Evolutionary conservation across 148 eudicot species (phyloP), one percentile per base, ranked within the genome.

Genomic region (Persicaria maculosa): DNA sequence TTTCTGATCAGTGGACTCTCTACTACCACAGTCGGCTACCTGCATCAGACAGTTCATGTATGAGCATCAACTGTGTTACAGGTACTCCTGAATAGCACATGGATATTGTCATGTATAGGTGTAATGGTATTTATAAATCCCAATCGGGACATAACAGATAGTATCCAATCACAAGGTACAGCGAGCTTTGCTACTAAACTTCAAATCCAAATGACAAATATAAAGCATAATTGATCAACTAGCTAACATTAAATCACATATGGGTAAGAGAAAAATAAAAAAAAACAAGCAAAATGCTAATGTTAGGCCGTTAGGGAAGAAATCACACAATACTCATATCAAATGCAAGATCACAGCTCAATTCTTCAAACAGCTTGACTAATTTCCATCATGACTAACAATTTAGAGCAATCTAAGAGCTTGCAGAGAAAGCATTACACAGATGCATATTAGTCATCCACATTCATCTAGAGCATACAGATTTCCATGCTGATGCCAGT

Each of bases 21-120:
- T 87, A 55, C 69, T 80, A 70, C 80, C 81, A 80, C 99, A 96
- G 67, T 90, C 93, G 8, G 97, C 94, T 80, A 89, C 93, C 99
- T 96, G 84, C 71, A 80, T 31, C 67, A 74, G 14, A 79, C 69
- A 53, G 22, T 22, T 10, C 19, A 73, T 62, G 43, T 16, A 55
- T 9, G 50, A 47, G 57, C 31, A 69, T 44, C 40, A 47, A 22
- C 20, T 10, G 19, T 57, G 17, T 19, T 19, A 1, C 62, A 57
- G 22, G 25, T 17, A 4, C 62, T 16, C 20, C 62, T 57, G 25
- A 20, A 19, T 9, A 1, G 31, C 62, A 20, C 19, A 6, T 17
- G 19, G 62, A 57, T 57, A 57, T 1, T 25, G 7, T 57, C 62
- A 31, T 31, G 40, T 31, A 31, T 31, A 31, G 2, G 40, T 31